Base-by-base conservation (phyloP, 2,329 filamentous ascomycete species). In the Monilinia laxa region DNA sequence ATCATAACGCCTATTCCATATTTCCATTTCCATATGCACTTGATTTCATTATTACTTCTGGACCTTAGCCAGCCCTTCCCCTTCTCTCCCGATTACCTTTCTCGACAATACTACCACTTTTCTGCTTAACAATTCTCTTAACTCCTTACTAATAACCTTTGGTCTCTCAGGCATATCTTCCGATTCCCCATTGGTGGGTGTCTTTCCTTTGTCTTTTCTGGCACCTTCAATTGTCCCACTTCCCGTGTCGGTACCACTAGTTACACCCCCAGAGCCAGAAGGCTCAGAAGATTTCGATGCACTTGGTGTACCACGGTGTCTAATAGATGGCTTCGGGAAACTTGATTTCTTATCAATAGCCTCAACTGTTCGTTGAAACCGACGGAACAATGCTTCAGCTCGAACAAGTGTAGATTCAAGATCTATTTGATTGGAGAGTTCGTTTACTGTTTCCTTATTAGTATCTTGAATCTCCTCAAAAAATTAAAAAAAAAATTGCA, bases 371-470 rank as follows among this genome's bases (percentile, higher is more conserved):
- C 93, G 86, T 74, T 96, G 89, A 79, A 97, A 99, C 60, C 91
- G 88, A 70, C 87, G 87, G 82, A 96, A 99, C 3, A 99, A 85
- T 0, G 88, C 85, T 78, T 99, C 95, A 14, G 95, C 95, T 42
- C 93, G 87, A 68, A 96, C 87, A 23, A 98, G 85, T 0, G 92
- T 96, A 0, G 90, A 90, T 63, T 93, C 85, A 0, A 99, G 85
- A 72, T 99, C 95, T 75, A 99, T 98, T 1, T 90, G 96, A 70
- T 90, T 90, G 6, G 92, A 96, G 1, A 99, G 85, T 77, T 99
- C 95, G 76, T 99, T 99, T 74, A 99, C 92, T 95, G 6, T 60
- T 40, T 20, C 31, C 20, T 51, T 5, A 57, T 69, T 58, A 68
- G 49, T 59, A 62, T 11, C n/a, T 1, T 23, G 16, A 12, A 55